Conservation (phyloP, 257 asterid species). For the Nicotiana paniculata region DNA sequence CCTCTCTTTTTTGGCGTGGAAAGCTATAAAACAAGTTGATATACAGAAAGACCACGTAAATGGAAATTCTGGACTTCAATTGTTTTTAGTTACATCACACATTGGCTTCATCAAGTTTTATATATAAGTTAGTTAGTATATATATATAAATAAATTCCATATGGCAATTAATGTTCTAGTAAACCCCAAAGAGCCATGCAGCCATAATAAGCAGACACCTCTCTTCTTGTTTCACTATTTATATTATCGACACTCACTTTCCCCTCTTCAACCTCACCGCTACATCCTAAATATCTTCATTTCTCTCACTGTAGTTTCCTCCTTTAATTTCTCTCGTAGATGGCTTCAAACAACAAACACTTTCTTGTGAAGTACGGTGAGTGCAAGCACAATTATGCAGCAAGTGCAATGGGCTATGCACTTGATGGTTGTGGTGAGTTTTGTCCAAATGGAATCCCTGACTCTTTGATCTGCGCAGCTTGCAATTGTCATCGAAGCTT, state of each 20-base stretch:
- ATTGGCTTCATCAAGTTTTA: neutral
- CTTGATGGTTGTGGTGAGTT: slow-evolving; percentile 15
- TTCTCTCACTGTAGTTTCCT: neutral
- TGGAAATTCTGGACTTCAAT: neutral
- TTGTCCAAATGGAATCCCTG: neutral
- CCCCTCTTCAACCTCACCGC: neutral
- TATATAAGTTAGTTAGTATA: no score
- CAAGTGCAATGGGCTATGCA: neutral
- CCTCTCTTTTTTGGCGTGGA: no score
- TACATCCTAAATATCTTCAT: neutral
- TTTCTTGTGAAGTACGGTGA: neutral
- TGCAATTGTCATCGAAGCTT: slow-evolving; percentile 6
- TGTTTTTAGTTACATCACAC: neutral
- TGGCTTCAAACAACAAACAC: neutral
- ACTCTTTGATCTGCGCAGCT: neutral
- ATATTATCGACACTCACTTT: neutral
- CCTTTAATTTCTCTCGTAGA: neutral
- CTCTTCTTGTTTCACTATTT: neutral
- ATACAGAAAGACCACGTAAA: neutral
- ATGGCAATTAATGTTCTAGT: neutral
- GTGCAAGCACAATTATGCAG: slow-evolving; percentile 5
- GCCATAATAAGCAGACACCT: neutral
- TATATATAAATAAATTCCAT: neutral
- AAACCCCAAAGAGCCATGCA: neutral
- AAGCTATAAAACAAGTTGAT: neutral